Percentiles rank a stretch among this genome's conserved stretches.
phyloP scores from a whole-genome alignment of 1,139 yeast species.

The Pichia sp. region DNA sequence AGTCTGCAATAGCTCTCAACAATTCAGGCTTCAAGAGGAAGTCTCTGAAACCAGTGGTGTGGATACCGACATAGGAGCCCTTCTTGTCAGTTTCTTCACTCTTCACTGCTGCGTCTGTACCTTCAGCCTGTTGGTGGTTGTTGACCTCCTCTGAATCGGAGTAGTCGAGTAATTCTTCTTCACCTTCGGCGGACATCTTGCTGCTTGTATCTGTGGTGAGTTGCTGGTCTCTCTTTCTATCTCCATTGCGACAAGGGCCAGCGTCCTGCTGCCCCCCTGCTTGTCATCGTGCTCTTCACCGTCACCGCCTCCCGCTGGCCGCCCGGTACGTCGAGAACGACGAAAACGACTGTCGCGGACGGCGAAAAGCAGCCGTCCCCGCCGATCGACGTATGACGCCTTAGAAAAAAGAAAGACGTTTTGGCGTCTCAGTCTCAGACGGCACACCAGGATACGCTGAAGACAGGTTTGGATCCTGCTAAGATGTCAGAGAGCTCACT shows the following conservation, averaged over 20 bases:
- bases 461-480: no score
- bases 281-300: not conserved
- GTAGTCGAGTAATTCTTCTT: conserved; percentile 98
- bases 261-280: no score
- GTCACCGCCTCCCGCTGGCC: not conserved
- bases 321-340: not conserved
- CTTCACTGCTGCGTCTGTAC: conserved; percentile 50
- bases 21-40: conserved; percentile 94
- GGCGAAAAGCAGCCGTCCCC: not conserved
- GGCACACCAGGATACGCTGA: no score
- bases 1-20: conserved; percentile 95
- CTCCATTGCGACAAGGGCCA: no score
- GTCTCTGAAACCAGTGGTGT: conserved; percentile 98
- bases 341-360: not conserved
- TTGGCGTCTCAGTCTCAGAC: conserved; percentile 3
- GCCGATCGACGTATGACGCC: not conserved
- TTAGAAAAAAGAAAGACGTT: not conserved
- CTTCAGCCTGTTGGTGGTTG: conserved; percentile 41
- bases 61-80: conserved; percentile 97
- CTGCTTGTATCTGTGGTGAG: not conserved
- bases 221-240: no score
- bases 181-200: conserved; percentile 83
- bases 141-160: conserved; percentile 96
- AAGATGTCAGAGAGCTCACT: no score
- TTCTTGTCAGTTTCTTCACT: conserved; percentile 71